phyloP scores from a whole-genome alignment of 805 yeast species.

The Lachancea kluyveri region DNA sequence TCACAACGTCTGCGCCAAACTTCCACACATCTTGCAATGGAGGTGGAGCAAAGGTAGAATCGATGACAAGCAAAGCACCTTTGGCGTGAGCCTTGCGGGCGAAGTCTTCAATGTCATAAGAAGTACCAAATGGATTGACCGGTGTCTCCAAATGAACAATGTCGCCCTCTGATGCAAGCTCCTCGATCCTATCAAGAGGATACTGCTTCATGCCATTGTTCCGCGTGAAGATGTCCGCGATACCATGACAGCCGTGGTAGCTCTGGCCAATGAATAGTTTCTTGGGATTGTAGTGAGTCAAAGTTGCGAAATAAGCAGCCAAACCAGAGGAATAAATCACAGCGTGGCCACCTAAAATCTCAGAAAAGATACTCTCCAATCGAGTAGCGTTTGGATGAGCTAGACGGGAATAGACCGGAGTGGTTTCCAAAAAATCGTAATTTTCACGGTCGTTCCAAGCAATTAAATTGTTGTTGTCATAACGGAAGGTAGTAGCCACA shows the following conservation, averaged over 20 bases:
- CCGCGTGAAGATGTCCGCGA: constrained; percentile 56
- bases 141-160: constrained; percentile 83
- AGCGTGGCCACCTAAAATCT: constrained; percentile 56
- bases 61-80: constrained; percentile 70
- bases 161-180: constrained; percentile 51
- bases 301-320: constrained; percentile 71
- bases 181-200: constrained; percentile 42
- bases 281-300: constrained; percentile 68
- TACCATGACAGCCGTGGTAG: constrained; percentile 80
- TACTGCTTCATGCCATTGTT: constrained; percentile 50
- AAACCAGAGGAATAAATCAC: constrained; percentile 75
- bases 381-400: constrained; percentile 68
- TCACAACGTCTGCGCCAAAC: constrained; percentile 80
- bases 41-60: constrained; percentile 92
- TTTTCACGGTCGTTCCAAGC: constrained; percentile 38
- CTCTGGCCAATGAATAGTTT: constrained; percentile 69
- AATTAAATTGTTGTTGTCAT: constrained; percentile 47
- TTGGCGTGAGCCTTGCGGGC: constrained; percentile 68
- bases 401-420: constrained; percentile 61
- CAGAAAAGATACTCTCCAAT: constrained; percentile 58
- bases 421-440: constrained; percentile 28
- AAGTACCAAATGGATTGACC: constrained; percentile 73
- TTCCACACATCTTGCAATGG: constrained; percentile 77
- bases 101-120: constrained; percentile 53
- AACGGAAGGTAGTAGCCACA: constrained; percentile 72